Conservation (phyloP, 2,329 filamentous ascomycete species). For the Penicillium occitanis region DNA sequence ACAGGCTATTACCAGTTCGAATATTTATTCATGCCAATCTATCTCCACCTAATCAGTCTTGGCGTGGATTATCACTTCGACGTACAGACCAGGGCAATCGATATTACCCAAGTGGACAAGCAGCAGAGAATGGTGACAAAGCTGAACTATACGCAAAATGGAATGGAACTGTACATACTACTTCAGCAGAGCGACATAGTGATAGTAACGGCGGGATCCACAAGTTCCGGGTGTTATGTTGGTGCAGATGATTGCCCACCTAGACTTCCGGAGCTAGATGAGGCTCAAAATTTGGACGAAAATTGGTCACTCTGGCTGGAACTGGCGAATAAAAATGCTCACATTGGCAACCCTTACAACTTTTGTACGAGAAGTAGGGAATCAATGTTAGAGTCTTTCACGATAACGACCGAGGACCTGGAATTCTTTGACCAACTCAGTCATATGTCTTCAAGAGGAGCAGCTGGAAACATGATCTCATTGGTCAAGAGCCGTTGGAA, state of each 20-base stretch:
- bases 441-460: not conserved
- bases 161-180: not conserved
- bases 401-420: not conserved
- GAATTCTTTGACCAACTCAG: not conserved
- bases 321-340: not conserved
- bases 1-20: not conserved
- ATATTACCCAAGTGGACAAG: not conserved
- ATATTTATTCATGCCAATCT: not conserved
- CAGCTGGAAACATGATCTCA: not conserved
- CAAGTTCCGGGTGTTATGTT: not conserved
- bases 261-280: not conserved
- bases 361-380: not conserved
- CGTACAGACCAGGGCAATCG: not conserved
- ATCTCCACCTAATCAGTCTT: not conserved
- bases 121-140: not conserved
- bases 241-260: not conserved
- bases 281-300: not conserved
- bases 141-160: not conserved
- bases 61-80: not conserved
- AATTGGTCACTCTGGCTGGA: not conserved
- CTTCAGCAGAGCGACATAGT: not conserved
- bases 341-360: not conserved
- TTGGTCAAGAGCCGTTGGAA: not conserved
- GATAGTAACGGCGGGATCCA: not conserved
- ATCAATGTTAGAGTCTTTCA: not conserved